Conservation (phyloP, 2,329 filamentous ascomycete genomes). For the Zopfia rhizophila region DNA sequence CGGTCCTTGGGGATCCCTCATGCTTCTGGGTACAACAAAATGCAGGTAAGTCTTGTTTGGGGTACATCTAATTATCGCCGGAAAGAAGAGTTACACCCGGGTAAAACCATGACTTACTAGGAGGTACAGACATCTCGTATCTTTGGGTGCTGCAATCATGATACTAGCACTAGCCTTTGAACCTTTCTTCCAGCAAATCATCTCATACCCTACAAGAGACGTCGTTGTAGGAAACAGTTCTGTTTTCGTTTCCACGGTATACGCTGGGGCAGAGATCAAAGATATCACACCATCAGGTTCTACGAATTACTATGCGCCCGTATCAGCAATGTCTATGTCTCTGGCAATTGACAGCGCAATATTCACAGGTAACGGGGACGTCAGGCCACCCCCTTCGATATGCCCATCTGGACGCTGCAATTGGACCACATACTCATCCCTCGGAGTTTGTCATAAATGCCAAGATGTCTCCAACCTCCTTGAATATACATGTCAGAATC, state of each 20-base stretch:
- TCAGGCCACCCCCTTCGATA: conserved; percentile 8
- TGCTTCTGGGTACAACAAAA: conserved; percentile 24
- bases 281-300: no score
- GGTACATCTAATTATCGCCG: no score
- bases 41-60: conserved; percentile 26
- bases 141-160: conserved; percentile 24
- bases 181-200: conserved; percentile 31
- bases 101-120: no score
- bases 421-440: conserved; percentile 26
- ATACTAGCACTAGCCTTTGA: conserved; percentile 29
- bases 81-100: no score
- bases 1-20: conserved; percentile 31
- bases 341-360: conserved; percentile 5
- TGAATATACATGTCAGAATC: conserved; percentile 18
- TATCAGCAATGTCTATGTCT: conserved; percentile 1
- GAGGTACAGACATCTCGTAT: conserved; percentile 20
- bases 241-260: conserved; percentile 2
- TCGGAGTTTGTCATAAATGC: conserved; percentile 29
- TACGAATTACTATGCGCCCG: not conserved
- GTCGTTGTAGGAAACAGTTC: conserved; percentile 3
- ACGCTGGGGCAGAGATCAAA: no score
- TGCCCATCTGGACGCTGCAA: conserved; percentile 27
- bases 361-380: conserved; percentile 1
- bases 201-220: conserved; percentile 17
- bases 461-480: conserved; percentile 22